Evolutionary conservation across 2,329 filamentous ascomycete species (phyloP), one percentile per base, ranked within the genome.

Genomic region (Nemania diffusa): DNA sequence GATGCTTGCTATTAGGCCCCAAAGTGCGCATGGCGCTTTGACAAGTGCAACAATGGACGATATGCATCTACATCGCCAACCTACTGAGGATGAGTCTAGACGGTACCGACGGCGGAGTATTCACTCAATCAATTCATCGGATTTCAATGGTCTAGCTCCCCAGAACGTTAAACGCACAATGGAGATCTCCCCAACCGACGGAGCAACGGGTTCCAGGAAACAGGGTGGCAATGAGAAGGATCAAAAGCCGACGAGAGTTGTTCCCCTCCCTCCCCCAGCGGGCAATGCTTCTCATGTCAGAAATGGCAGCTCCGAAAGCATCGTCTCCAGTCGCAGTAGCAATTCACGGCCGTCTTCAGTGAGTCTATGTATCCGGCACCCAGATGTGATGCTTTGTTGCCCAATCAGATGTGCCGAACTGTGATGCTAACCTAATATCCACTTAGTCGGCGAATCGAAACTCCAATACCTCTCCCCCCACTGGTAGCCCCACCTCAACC

Each of bases 41-140:
- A 74, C 79, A 13, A 91, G 88, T 2, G 74, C 78, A 7, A 80
- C 84, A 72, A 85, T 86, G 55, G 93, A 97, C 78, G 92, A 96
- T 73, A 88, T 90, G 76, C 87, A 89, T 63, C 76, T 93, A 67
- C 83, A 85, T 73, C 88, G 84, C 64, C 83, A 84, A 62, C 78
- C 83, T 27, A 78, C 81, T n/a, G 79, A 87, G 20, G 93, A 95
- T 29, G 85, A 91, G 40, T 87, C 90, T 9, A 93, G 91, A 79
- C 87, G 92, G 76, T 91, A 94, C 79, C 87, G 94, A 73, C 89
- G 94, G 76, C 89, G 94, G 72, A 97, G 94, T 80, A 87, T 97
- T 81, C 92, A 92, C 71, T 91, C 88, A 20, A 79, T 86, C 67
- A 84, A 88, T 78, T 80, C 81, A 74, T 72, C 80, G 72, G 80